Percentiles rank a stretch among this genome's conserved stretches.
phyloP scores from a whole-genome alignment of 192 early-diverging fungal species.

The Coemansia sp. region DNA sequence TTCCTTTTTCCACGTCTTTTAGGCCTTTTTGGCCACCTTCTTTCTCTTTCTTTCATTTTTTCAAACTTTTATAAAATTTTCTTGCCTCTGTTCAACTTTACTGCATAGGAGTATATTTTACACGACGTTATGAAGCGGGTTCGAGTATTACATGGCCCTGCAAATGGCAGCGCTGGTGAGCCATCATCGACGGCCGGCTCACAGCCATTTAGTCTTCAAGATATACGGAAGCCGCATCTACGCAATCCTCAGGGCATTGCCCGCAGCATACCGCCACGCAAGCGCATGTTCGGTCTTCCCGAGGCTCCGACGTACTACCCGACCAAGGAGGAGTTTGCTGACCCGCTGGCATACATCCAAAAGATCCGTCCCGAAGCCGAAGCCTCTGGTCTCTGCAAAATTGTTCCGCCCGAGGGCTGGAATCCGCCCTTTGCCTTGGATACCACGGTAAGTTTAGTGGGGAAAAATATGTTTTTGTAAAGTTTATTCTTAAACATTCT shows the following conservation, averaged over 20 bases:
- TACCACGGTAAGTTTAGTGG: slow-evolving; percentile 62
- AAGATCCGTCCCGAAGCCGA: slow-evolving; percentile 78
- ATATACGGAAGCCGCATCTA: slow-evolving; percentile 28
- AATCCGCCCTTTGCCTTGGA: slow-evolving; percentile 86
- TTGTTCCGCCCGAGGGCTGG: slow-evolving; percentile 89
- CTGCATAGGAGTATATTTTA: neutral
- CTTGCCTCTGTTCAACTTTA: neutral
- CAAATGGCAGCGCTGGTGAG: slow-evolving; percentile 5
- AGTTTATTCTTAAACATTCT: slow-evolving; percentile 2
- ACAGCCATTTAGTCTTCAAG: slow-evolving; percentile 33
- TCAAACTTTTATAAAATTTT: neutral
- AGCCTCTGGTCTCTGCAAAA: slow-evolving; percentile 86
- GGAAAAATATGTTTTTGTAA: slow-evolving; percentile 18
- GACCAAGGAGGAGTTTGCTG: slow-evolving; percentile 76
- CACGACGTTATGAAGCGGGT: slow-evolving; percentile 43
- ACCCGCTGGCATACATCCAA: slow-evolving; percentile 86
- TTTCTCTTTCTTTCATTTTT: slow-evolving; percentile 1
- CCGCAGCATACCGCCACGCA: slow-evolving; percentile 20
- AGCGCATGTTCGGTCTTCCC: slow-evolving; percentile 71
- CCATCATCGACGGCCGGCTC: slow-evolving; percentile 2
- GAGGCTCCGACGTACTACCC: slow-evolving; percentile 84
- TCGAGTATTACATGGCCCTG: slow-evolving; percentile 27
- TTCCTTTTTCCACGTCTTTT: neutral
- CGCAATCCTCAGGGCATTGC: slow-evolving; percentile 39
- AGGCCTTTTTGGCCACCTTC: neutral